Evolutionary conservation across 2,329 filamentous ascomycete genomes (phyloP).

Genomic region (Aspergillus spinulosporus): DNA sequence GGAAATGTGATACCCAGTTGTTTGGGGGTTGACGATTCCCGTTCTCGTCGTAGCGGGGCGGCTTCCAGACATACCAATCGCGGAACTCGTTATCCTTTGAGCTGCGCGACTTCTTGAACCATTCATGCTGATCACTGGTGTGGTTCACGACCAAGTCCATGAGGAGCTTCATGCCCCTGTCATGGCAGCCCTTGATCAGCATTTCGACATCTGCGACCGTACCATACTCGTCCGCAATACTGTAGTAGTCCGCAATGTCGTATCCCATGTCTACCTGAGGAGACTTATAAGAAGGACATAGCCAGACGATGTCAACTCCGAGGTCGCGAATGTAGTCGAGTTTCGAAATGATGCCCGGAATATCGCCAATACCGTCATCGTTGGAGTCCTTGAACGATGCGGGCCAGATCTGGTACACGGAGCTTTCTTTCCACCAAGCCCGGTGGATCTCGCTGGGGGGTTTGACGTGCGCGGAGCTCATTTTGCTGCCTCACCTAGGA

Average conservation of each 20-base stretch:
- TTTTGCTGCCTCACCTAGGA: not conserved
- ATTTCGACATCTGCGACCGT: constrained; percentile 65
- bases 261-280: constrained; percentile 58
- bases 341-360: constrained; percentile 64
- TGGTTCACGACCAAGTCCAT: constrained; percentile 79
- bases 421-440: constrained; percentile 59
- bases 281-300: constrained; percentile 52
- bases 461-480: constrained; percentile 12
- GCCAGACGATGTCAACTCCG: constrained; percentile 64
- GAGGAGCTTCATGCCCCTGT: constrained; percentile 67
- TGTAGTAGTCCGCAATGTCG: constrained; percentile 62
- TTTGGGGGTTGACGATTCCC: constrained; percentile 70
- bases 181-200: constrained; percentile 61
- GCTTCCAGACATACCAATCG: constrained; percentile 66
- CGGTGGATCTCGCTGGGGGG: constrained; percentile 18
- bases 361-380: constrained; percentile 61
- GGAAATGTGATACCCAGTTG: constrained; percentile 56
- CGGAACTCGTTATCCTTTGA: constrained; percentile 64
- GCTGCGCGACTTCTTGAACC: constrained; percentile 67
- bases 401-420: constrained; percentile 62
- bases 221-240: constrained; percentile 65
- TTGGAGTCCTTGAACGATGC: constrained; percentile 57
- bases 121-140: constrained; percentile 69
- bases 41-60: constrained; percentile 54
- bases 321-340: constrained; percentile 64